phyloP scores from a whole-genome alignment of 2,329 filamentous ascomycete species.

The Alternaria sp. region DNA sequence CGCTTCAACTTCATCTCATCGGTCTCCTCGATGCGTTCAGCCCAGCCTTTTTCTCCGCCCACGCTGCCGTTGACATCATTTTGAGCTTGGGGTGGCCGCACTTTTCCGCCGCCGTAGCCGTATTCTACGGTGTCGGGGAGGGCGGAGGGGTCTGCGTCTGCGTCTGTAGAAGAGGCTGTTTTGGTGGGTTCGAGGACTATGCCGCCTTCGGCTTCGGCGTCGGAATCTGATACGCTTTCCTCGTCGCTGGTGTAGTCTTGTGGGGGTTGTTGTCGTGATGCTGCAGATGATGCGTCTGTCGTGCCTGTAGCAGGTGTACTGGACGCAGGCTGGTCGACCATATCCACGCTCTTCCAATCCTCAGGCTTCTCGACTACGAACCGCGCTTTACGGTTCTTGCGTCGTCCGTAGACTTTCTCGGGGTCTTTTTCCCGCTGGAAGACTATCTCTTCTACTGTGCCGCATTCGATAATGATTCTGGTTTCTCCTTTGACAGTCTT shows the following conservation, averaged over 20 bases:
- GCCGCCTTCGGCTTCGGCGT: conserved; percentile 24
- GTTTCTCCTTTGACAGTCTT: conserved; percentile 57
- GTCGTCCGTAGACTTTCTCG: conserved; percentile 53
- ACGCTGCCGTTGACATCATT: conserved; percentile 64
- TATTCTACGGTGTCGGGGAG: conserved; percentile 26
- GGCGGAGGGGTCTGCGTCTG: neutral
- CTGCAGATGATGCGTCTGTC: neutral
- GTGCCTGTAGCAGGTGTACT: neutral
- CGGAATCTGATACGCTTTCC: conserved; percentile 20
- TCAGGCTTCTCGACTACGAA: conserved; percentile 47
- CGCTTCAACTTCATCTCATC: conserved; percentile 59
- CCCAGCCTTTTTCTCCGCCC: conserved; percentile 62
- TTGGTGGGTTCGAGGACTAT: conserved; percentile 14
- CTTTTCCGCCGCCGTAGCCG: conserved; percentile 38
- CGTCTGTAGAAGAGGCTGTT: neutral
- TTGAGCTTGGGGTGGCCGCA: conserved; percentile 50
- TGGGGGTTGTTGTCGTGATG: neutral
- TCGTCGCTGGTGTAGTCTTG: conserved; percentile 15
- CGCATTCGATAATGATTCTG: conserved; percentile 58
- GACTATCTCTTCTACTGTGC: conserved; percentile 58
- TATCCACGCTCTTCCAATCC: conserved; percentile 55
- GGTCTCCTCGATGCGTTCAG: conserved; percentile 60
- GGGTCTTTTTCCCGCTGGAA: conserved; percentile 57
- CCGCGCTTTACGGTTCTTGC: conserved; percentile 54
- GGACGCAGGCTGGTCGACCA: conserved; percentile 42